Percentiles rank a stretch among this genome's conserved stretches.
Conservation (phyloP, 331 rosid species). For the Ulmus americana region DNA sequence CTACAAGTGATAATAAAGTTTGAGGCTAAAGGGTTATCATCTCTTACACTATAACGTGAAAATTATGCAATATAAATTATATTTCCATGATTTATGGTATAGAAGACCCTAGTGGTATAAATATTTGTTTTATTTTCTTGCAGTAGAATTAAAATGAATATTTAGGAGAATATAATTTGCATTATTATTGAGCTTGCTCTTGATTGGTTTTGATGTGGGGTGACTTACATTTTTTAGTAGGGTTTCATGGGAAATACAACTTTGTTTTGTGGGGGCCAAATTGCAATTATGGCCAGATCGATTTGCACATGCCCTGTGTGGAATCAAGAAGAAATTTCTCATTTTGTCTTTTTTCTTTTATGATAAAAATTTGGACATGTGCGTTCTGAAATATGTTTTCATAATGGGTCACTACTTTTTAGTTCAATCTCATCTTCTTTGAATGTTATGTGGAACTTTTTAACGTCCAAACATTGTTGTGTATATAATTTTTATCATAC, state of each 20-base stretch:
- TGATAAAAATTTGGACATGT: no score
- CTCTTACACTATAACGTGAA: no score
- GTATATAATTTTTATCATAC: no score
- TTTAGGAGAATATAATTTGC: not conserved
- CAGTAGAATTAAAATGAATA: not conserved
- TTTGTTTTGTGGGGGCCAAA: not conserved
- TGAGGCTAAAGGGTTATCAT: no score
- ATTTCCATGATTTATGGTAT: not conserved
- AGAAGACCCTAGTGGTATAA: not conserved
- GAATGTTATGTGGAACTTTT: no score
- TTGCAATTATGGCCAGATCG: not conserved
- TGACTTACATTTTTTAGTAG: not conserved
- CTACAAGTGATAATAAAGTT: no score
- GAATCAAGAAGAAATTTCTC: not conserved
- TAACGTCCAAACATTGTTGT: no score
- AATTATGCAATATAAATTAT: no score
- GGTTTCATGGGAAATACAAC: not conserved
- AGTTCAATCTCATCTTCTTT: no score
- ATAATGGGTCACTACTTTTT: no score
- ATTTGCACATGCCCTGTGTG: slow-evolving; percentile 1
- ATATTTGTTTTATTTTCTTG: not conserved
- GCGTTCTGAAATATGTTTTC: no score
- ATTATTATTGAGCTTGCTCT: not conserved
- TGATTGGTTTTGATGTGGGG: not conserved
- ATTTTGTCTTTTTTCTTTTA: no score